Evolutionary conservation across 352 stramenopile genomes (phyloP), one percentile per base, ranked within the genome.

Genomic region (Phytophthora europaea): DNA sequence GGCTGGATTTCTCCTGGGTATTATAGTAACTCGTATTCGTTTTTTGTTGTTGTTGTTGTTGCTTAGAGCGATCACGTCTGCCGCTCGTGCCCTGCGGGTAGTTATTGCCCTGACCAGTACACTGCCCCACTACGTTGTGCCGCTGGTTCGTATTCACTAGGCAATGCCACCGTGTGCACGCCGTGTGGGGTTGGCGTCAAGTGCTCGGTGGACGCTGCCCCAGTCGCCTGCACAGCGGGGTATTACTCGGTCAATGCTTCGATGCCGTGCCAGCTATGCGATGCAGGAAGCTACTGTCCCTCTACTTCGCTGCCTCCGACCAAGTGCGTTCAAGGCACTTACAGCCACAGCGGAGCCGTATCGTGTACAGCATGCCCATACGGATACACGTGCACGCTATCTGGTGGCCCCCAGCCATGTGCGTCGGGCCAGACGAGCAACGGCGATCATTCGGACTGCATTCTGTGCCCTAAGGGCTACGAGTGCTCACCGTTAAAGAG

Each of bases 131-230:
- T 71, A 13, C 33, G 31, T 20, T 88, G 78, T 61, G 59, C 52
- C 0, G 18, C 36, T 6, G 85, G 85, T 3, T 79, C 69, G 20
- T 94, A 91, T 67, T 88, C 88, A 26, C 31, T 82, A 3, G 84
- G 67, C 22, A 80, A 65, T 36, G 61, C 69, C 50, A 71, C 52
- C 2, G 34, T 60, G 20, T 94, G 86, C 70, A 81, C 72, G 5
- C 43, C 61, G 3, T 96, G 89, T 64, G 75, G 76, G 9, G 52
- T 62, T 47, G 90, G 90, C 4, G 71, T 70, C 7, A 84, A 83
- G 34, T 97, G 88, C 3, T 73, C 56, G 16, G 67, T 50, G 12
- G 54, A 70, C 4, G 38, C 63, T 26, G 64, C 64, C 15, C 75
- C 80, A 26, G 56, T 76, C 16, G 38, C 57, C 4, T 87, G 80